phyloP scores from a whole-genome alignment of 202 grass and related monocot species.

The Schoenoplectus triqueter region DNA sequence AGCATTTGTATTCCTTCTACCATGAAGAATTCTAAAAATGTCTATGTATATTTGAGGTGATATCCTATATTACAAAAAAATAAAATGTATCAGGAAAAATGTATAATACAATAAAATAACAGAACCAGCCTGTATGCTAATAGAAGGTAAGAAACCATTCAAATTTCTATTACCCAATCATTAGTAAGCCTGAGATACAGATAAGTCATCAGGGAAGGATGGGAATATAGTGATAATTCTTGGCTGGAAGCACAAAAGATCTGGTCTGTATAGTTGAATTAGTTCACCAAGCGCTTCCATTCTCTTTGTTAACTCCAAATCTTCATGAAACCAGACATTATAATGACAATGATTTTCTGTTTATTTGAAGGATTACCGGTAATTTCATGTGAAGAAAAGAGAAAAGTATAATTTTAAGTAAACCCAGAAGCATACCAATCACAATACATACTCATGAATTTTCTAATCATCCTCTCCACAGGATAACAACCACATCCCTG shows the following conservation, averaged over 20 bases:
- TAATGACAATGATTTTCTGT: constrained; percentile 75
- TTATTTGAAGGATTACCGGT: constrained; percentile 37
- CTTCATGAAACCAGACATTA: constrained; percentile 92
- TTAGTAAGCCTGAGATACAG: background rate
- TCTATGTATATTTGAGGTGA: constrained; percentile 68
- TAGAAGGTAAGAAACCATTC: background rate
- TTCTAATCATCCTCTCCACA: background rate
- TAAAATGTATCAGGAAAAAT: constrained; percentile 26
- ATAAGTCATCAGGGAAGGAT: constrained; percentile 1
- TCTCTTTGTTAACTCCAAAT: constrained; percentile 71
- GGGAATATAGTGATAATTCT: constrained; percentile 25
- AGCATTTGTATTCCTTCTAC: constrained; percentile 81
- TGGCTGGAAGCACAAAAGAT: constrained; percentile 86
- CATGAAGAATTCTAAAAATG: constrained; percentile 69
- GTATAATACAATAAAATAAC: constrained; percentile 27
- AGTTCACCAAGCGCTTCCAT: constrained; percentile 78
- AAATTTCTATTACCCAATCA: too few species aligned
- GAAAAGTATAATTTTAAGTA: constrained; percentile 12
- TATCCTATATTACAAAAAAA: constrained; percentile 58
- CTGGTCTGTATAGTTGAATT: constrained; percentile 65
- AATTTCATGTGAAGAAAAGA: constrained; percentile 35
- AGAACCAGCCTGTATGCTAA: constrained; percentile 1
- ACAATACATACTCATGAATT: background rate
- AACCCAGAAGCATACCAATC: background rate
- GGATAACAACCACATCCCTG: background rate